These are phyloP conservation scores for Musa troglodytarum DNA, from an alignment of 176 grass and related monocot genomes.

Conservation along the genomic window DNA sequence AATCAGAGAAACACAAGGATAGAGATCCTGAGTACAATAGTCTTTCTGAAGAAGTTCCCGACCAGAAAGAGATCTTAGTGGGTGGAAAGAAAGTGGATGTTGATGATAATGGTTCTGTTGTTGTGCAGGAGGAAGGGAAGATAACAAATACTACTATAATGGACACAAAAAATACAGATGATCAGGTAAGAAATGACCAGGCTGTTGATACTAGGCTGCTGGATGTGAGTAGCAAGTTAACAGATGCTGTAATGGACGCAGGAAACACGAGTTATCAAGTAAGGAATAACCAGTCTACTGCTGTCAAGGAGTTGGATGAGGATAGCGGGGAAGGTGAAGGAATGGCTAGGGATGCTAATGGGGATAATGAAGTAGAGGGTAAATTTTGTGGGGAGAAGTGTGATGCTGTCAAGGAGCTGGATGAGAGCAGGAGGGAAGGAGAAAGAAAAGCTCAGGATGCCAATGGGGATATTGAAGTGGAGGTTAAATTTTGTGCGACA, in stretches of 20 bases:
- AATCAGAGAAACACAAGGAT: conserved; percentile 23
- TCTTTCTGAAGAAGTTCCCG: conserved; percentile 12
- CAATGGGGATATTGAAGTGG: conserved; percentile 19
- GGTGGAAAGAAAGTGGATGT: conserved; percentile 6
- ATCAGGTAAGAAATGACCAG: background rate
- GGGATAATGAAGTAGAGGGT: conserved; percentile 22
- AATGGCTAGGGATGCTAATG: background rate
- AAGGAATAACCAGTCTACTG: background rate
- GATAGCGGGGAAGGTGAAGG: conserved; percentile 12
- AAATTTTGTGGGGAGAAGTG: conserved; percentile 17
- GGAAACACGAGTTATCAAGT: background rate
- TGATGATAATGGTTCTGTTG: conserved; percentile 7
- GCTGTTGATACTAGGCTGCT: background rate
- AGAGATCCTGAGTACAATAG: conserved; percentile 2
- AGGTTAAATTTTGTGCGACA: background rate
- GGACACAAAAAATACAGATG: background rate
- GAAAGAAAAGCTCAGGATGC: background rate
- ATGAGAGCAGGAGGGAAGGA: conserved; percentile 14
- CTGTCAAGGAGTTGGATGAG: background rate
- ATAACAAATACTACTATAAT: background rate
- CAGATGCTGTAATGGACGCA: background rate
- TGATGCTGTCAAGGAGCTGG: conserved; percentile 18
- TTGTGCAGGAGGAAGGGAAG: background rate
- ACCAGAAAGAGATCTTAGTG: conserved; percentile 12
- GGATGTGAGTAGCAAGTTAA: background rate